Conservation (phyloP, 164 flowering plant species). For the Tetracentron sinense region DNA sequence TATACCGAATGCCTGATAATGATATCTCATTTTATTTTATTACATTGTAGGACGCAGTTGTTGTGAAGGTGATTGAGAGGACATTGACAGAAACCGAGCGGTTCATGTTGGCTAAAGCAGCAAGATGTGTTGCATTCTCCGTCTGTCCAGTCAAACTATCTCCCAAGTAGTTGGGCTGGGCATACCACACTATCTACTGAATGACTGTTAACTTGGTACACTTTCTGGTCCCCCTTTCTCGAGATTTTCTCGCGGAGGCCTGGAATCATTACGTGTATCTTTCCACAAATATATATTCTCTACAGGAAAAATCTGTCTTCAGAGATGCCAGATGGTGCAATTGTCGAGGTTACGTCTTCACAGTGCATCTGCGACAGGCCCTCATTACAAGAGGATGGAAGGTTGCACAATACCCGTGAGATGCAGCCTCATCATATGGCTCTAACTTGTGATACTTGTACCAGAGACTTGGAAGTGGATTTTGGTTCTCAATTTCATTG, state of each 20-base stretch:
- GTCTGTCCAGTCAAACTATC: constrained; percentile 76
- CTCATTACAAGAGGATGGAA: not conserved
- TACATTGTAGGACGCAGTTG: constrained; percentile 68
- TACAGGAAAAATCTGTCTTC: not conserved
- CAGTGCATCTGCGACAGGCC: not conserved
- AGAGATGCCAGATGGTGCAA: not conserved
- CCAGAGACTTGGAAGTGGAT: too few relatives aligned
- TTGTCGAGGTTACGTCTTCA: not conserved
- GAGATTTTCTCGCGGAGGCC: not conserved
- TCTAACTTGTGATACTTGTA: not conserved
- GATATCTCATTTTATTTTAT: too few relatives aligned
- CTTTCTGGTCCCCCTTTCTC: not conserved
- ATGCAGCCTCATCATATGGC: not conserved
- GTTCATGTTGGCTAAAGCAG: constrained; percentile 88
- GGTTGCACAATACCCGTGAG: not conserved
- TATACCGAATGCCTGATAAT: not conserved
- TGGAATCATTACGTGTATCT: not conserved
- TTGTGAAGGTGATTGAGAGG: constrained; percentile 90
- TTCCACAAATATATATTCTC: not conserved
- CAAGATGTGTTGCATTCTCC: constrained; percentile 76
- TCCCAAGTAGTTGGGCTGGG: constrained; percentile 47
- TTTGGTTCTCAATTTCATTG: too few relatives aligned
- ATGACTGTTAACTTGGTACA: not conserved
- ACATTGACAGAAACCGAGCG: constrained; percentile 86
- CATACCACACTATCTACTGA: not conserved